Evolutionary conservation across 345 rosid species (phyloP), one percentile per base, ranked within the genome.

Genomic region (Erucastrum elatum): DNA sequence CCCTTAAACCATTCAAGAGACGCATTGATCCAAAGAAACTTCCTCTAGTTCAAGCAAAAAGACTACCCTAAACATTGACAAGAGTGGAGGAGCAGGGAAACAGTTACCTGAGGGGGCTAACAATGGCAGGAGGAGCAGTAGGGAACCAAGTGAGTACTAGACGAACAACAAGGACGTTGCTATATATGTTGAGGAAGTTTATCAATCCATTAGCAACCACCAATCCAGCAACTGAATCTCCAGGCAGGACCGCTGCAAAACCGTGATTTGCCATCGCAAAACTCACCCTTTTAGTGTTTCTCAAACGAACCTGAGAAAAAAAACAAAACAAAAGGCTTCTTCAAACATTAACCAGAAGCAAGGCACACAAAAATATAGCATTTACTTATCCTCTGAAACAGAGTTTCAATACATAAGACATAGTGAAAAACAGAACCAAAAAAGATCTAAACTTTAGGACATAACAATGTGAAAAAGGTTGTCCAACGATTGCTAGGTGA

Each of bases 91-190:
- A 66, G 29, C 39, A 37, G 72, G 61, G 62, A 6, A n/a, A 51
- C 15, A 70, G 46, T 58, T 2, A 94, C 98, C 98, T 92, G 83
- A 94, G 95, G 58, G 98, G 98, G 74, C 85, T 86, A 55, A 92
- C 96, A 78, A 94, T 94, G 84, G 90, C 98, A 30, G 98, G 95
- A 84, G 98, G 98, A 56, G 97, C 80, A 77, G 89, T 90, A 0
- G 98, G 98, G 82, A 94, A 94, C 98, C 98, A 94, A 31, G 98
- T 92, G 87, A 94, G 84, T 68, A 94, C 98, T 55, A 94, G 94
- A 85, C 98, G 85, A 56, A 83, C 76, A 34, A 94, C 79, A 84
- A 94, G 88, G 69, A 94, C 64, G 5, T 95, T 87, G 84, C 92
- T 94, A 83, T 92, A 94, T 63, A 94, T 78, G 79, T 87, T 94